Base-by-base conservation (phyloP, 495 filamentous ascomycete genomes). In the Hypoxylon perforatum region DNA sequence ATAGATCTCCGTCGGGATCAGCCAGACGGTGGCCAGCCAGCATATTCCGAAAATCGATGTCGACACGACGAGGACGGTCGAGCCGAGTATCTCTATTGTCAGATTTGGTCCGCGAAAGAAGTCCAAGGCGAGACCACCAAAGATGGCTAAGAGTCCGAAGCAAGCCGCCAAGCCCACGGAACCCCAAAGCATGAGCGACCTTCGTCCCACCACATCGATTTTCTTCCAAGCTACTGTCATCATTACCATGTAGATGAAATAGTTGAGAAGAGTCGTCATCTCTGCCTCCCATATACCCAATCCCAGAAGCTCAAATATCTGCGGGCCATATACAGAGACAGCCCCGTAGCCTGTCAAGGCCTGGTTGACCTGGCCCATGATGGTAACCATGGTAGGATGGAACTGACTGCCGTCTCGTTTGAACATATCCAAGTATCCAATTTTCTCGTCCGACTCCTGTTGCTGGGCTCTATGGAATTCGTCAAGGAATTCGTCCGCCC, bases 1-100 rank as follows among this genome's bases (percentile, higher is more conserved):
- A 63, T 80, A 87, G 59, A 87, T 86, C 62, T 87, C 84, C 0
- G 85, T 87, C 2, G 85, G 85, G 50, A 87, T 85, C 12, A 87
- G 72, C 85, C 84, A 87, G 41, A 81, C 76, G 6, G 85, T 80
- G 1, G 83, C 66, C 8, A 87, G 72, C 85, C 84, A 87, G 35
- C 81, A 84, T 44, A 86, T 81, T 35, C 85, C 85, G 69, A 87
- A 87, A 38, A 80, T 79, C 1, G 82, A 81, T 5, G 85, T 87
- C 7, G 84, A 82, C 14, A 83, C 48, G 66, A 74, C 86, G 1
- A 87, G 71, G 3, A 71, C 67, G 0, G 85, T 49, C 19, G 74
- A 80, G 0, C 85, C 85, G 0, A 78, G 68, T 17, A 86, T 77
- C 14, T 77, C 82, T 6, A 82, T 65, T 0, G 70, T 68, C n/a